Evolutionary conservation across 1,284 basidiomycete genomes (phyloP).

Genomic region (Lentinula novae-zelandiae): DNA sequence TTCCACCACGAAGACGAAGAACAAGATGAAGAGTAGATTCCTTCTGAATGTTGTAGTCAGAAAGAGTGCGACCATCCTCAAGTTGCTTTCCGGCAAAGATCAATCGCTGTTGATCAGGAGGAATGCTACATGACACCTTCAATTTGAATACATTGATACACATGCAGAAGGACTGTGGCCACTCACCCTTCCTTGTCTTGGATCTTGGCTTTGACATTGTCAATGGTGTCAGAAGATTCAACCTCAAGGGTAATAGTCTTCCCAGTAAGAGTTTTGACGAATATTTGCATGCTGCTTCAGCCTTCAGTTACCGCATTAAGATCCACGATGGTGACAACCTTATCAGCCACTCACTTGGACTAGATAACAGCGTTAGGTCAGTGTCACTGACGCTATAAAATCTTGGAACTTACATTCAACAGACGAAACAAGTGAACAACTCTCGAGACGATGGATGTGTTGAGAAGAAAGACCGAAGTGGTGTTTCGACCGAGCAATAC

Average conservation of each 20-base stretch:
- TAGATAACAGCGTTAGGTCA: not conserved
- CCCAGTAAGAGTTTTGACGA: conserved; percentile 85
- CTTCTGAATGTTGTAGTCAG: conserved; percentile 67
- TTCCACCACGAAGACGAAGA: conserved; percentile 66
- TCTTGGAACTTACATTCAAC: not conserved
- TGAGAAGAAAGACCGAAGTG: conserved; percentile 15
- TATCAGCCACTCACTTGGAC: not conserved
- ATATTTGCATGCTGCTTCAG: conserved; percentile 67
- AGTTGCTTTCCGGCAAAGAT: conserved; percentile 62
- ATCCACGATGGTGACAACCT: not conserved
- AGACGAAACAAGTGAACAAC: not conserved
- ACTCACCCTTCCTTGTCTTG: conserved; percentile 35
- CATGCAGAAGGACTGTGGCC: conserved; percentile 21
- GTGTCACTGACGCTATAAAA: not conserved
- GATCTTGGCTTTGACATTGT: conserved; percentile 62
- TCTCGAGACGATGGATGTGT: conserved; percentile 22
- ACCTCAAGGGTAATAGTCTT: conserved; percentile 87
- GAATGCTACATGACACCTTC: conserved; percentile 20
- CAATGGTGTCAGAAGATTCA: conserved; percentile 73
- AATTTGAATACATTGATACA: not conserved
- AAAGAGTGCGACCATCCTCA: conserved; percentile 59
- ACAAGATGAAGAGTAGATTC: conserved; percentile 64
- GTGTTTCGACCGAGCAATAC: too few species aligned
- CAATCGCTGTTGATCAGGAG: conserved; percentile 26
- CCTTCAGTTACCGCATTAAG: not conserved